Percentiles rank a stretch among this genome's conserved stretches.
Evolutionary conservation across 495 filamentous ascomycete species (phyloP).

Genomic region (Cudoniella acicularis): DNA sequence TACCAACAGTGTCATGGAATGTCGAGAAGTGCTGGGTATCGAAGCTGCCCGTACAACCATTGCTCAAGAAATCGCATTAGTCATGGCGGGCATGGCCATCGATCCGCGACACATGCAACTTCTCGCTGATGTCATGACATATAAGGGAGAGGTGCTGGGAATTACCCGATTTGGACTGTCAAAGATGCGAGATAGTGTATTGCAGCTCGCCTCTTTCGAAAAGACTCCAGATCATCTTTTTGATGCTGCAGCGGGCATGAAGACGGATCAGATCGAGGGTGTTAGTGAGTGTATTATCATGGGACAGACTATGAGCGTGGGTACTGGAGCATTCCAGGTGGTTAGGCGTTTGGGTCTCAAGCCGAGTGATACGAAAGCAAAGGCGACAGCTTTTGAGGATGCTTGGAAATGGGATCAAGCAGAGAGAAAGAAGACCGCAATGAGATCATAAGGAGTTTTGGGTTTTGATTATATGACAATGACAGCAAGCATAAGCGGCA

Average conservation of each 20-base stretch:
- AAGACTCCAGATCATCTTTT: slow-evolving; percentile 98
- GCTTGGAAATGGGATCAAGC: slow-evolving; percentile 45
- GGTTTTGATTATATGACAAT: background rate
- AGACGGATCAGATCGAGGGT: slow-evolving; percentile 83
- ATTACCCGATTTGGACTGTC: slow-evolving; percentile 95
- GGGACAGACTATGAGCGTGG: slow-evolving; percentile 86
- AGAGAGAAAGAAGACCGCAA: slow-evolving; percentile 17
- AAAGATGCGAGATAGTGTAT: slow-evolving; percentile 93
- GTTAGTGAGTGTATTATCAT: slow-evolving; percentile 98
- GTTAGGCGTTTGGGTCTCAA: slow-evolving; percentile 69
- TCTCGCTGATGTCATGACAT: slow-evolving; percentile 98
- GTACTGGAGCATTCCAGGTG: slow-evolving; percentile 89
- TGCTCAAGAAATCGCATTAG: slow-evolving; percentile 69
- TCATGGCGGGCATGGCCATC: slow-evolving; percentile 92
- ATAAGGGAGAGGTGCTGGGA: slow-evolving; percentile 95
- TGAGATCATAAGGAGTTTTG: background rate
- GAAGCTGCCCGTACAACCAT: slow-evolving; percentile 89
- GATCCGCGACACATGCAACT: slow-evolving; percentile 98
- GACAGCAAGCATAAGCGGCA: background rate
- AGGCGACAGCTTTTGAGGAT: slow-evolving; percentile 75
- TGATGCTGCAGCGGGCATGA: slow-evolving; percentile 86
- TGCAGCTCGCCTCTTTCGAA: slow-evolving; percentile 96
- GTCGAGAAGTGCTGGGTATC: slow-evolving; percentile 88
- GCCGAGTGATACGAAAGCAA: slow-evolving; percentile 56
- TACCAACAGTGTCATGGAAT: slow-evolving; percentile 91